A percentile compares a stretch with the other conserved stretches of the same genome.
Evolutionary conservation across 306 rosid species (phyloP).

Genomic region (Medicago arabica): DNA sequence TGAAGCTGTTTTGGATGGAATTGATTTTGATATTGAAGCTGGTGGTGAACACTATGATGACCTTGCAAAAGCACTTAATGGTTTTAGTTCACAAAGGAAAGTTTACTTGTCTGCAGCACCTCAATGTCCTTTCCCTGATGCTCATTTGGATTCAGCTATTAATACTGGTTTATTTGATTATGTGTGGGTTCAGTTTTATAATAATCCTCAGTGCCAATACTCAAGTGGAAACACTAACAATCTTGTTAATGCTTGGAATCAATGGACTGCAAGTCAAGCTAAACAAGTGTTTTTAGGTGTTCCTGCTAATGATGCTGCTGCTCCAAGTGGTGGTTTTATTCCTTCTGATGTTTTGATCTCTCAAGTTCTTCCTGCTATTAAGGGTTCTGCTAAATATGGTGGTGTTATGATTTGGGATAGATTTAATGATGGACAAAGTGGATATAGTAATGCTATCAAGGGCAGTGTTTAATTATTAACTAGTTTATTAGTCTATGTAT

Average conservation of each 20-base stretch:
- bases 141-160: slow-evolving; percentile 51
- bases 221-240: slow-evolving; percentile 41
- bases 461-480: slow-evolving; percentile 26
- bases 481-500: neutral
- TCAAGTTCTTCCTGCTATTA: slow-evolving; percentile 55
- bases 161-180: slow-evolving; percentile 60
- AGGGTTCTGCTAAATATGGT: slow-evolving; percentile 56
- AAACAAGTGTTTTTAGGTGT: slow-evolving; percentile 65
- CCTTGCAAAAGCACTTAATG: slow-evolving; percentile 52
- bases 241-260: slow-evolving; percentile 59
- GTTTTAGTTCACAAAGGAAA: slow-evolving; percentile 24
- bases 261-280: slow-evolving; percentile 56
- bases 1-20: slow-evolving; percentile 58
- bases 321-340: slow-evolving; percentile 60
- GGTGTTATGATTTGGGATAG: slow-evolving; percentile 76
- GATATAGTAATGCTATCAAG: slow-evolving; percentile 44
- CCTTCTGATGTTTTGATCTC: slow-evolving; percentile 55
- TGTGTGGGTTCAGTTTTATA: slow-evolving; percentile 82
- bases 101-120: slow-evolving; percentile 65
- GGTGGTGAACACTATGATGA: slow-evolving; percentile 51
- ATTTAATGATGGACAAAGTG: slow-evolving; percentile 27
- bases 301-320: slow-evolving; percentile 65
- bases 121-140: slow-evolving; percentile 65
- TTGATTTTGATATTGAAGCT: slow-evolving; percentile 67
- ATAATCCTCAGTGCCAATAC: slow-evolving; percentile 63